Percentiles rank a stretch among this genome's conserved stretches.
These are phyloP conservation scores for Cyclaneusma minus DNA, from an alignment of 2,329 filamentous ascomycete genomes.

Conservation along the genomic window DNA sequence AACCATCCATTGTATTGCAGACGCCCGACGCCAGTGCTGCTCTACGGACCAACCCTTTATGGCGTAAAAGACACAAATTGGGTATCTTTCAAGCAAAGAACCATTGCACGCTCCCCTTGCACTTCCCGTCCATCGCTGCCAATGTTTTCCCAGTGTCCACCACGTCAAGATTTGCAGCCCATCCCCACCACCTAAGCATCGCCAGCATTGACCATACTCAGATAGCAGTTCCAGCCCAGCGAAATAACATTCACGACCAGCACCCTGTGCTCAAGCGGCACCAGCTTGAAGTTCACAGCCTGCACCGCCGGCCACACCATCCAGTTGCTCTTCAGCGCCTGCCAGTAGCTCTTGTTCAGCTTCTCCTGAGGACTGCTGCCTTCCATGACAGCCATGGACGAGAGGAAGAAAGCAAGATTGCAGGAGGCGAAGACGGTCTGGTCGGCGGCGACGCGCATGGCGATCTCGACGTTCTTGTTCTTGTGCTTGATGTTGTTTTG, in stretches of 20 bases:
- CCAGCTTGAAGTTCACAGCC: slow-evolving; percentile 52
- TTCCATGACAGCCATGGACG: slow-evolving; percentile 52
- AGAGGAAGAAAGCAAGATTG: slow-evolving; percentile 50
- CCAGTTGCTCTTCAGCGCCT: slow-evolving; percentile 52
- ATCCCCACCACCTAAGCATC: neutral
- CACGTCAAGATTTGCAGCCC: neutral
- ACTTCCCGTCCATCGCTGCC: no score
- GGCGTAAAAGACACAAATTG: no score
- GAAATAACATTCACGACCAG: slow-evolving; percentile 55
- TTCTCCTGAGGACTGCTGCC: slow-evolving; percentile 43
- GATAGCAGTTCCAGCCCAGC: slow-evolving; percentile 34
- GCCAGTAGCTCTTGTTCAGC: slow-evolving; percentile 39
- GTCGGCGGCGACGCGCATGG: slow-evolving; percentile 47
- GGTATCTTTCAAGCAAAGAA: no score
- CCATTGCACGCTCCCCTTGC: no score
- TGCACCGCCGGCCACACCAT: slow-evolving; percentile 57
- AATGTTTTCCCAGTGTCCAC: no score
- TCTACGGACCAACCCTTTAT: no score
- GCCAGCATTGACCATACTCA: slow-evolving; percentile 23
- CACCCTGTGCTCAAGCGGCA: slow-evolving; percentile 54
- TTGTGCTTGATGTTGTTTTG: slow-evolving; percentile 42
- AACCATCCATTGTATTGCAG: no score
- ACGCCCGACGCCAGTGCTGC: no score
- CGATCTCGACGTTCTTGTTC: slow-evolving; percentile 41
- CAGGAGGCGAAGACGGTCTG: slow-evolving; percentile 50